These are phyloP conservation scores for Rhizoclosmatium hyalinum DNA, from an alignment of 371 early-diverging fungal genomes.

Conservation along the genomic window DNA sequence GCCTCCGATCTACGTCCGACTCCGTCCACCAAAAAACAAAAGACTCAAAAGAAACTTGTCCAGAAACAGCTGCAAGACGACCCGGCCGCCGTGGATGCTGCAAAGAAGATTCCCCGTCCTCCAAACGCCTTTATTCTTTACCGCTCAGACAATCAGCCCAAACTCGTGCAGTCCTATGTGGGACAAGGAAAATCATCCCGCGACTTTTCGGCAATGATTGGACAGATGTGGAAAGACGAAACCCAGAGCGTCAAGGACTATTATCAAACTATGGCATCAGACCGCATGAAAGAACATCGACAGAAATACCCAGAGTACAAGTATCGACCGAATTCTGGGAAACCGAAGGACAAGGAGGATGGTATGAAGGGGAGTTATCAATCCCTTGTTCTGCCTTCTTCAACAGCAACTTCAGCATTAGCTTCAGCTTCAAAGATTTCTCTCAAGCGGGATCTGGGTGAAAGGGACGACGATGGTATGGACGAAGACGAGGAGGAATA, in stretches of 20 bases:
- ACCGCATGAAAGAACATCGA: slow-evolving; percentile 16
- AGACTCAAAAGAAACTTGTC: too few species aligned
- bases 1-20: too few species aligned
- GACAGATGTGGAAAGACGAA: slow-evolving; percentile 16
- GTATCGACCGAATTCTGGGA: slow-evolving; percentile 4
- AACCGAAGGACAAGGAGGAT: neutral
- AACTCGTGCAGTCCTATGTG: slow-evolving; percentile 1
- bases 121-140: slow-evolving; percentile 27
- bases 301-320: slow-evolving; percentile 18
- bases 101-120: slow-evolving; percentile 21
- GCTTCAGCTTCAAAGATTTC: neutral
- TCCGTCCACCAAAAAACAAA: too few species aligned
- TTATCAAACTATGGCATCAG: slow-evolving; percentile 16
- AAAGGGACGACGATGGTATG: too few species aligned
- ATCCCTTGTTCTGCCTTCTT: too few species aligned
- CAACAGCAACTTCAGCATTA: neutral
- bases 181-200: slow-evolving; percentile 18
- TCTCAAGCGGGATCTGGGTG: neutral
- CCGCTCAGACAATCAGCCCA: slow-evolving; percentile 23
- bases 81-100: neutral
- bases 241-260: neutral
- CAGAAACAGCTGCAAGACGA: neutral
- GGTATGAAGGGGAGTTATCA: neutral
- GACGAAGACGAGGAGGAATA: too few species aligned
- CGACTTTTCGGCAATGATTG: slow-evolving; percentile 10